Evolutionary conservation across 352 stramenopile species (phyloP).

Genomic region (Globisporangium acanthophoron): DNA sequence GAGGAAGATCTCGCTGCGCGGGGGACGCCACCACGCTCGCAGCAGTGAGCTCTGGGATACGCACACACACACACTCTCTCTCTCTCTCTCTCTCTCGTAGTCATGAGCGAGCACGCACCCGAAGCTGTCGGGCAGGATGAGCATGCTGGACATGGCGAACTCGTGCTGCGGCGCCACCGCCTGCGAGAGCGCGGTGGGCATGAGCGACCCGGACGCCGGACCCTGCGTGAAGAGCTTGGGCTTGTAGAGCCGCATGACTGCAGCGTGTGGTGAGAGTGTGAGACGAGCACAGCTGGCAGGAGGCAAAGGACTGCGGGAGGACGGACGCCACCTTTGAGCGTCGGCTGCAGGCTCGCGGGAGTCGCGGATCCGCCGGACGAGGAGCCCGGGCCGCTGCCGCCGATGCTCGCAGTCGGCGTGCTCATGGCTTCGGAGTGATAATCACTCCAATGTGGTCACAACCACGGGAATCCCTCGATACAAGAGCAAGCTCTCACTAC

Average conservation of each 20-base stretch:
- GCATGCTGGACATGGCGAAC: constrained; percentile 84
- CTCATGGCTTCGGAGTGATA: constrained; percentile 2
- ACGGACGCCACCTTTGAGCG: constrained; percentile 53
- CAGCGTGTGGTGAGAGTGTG: neutral
- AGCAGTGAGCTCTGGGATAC: neutral
- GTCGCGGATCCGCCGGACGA: constrained; percentile 4
- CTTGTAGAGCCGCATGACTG: constrained; percentile 91
- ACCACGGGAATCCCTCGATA: too few relatives aligned
- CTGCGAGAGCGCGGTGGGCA: constrained; percentile 52
- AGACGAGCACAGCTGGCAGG: neutral
- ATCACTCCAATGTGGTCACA: too few relatives aligned
- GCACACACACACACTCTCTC: too few relatives aligned
- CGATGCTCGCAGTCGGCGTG: neutral
- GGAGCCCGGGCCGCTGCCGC: constrained; percentile 12
- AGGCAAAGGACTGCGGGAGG: neutral
- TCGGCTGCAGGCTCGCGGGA: constrained; percentile 42
- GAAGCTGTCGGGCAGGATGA: constrained; percentile 90
- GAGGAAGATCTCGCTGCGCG: constrained; percentile 85
- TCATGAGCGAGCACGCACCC: constrained; percentile 33
- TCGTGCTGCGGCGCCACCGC: constrained; percentile 56
- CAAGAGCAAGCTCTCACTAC: too few relatives aligned
- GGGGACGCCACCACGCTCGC: neutral
- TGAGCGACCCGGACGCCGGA: constrained; percentile 39
- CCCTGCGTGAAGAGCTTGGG: constrained; percentile 73
- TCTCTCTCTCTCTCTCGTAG: too few relatives aligned